phyloP scores from a whole-genome alignment of 2,329 filamentous ascomycete species.

The Aureobasidium sp. region DNA sequence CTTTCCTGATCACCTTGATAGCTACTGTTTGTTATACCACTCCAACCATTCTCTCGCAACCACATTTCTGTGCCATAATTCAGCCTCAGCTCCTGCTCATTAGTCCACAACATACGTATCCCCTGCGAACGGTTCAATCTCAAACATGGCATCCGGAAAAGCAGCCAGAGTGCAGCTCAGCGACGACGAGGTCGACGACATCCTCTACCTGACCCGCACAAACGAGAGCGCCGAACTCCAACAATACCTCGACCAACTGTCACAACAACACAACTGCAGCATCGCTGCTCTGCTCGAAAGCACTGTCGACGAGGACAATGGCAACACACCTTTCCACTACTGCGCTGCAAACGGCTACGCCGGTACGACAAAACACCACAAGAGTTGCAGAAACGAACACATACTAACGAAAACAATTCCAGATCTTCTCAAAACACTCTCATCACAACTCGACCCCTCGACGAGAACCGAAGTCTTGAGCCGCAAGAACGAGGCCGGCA shows the following conservation, averaged over 20 bases:
- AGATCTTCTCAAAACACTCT: conserved; percentile 19
- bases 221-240: conserved; percentile 68
- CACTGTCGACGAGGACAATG: conserved; percentile 66
- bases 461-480: conserved; percentile 49
- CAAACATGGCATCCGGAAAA: conserved; percentile 13
- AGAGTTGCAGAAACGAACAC: background rate
- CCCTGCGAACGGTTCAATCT: background rate
- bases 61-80: background rate
- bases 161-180: conserved; percentile 10
- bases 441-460: conserved; percentile 17
- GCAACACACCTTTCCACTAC: conserved; percentile 80
- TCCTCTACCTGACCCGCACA: conserved; percentile 77
- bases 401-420: background rate
- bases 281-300: conserved; percentile 58
- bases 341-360: conserved; percentile 83
- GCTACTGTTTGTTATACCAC: background rate
- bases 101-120: background rate
- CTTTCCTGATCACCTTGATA: background rate
- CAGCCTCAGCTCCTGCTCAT: background rate
- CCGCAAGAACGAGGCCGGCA: conserved; percentile 70
- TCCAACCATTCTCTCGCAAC: background rate
- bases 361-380: conserved; percentile 43
- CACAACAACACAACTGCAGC: conserved; percentile 53
- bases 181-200: conserved; percentile 75
- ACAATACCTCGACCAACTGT: conserved; percentile 51